Evolutionary conservation across 805 yeast genomes (phyloP).

Genomic region (Ogataea ganodermae): DNA sequence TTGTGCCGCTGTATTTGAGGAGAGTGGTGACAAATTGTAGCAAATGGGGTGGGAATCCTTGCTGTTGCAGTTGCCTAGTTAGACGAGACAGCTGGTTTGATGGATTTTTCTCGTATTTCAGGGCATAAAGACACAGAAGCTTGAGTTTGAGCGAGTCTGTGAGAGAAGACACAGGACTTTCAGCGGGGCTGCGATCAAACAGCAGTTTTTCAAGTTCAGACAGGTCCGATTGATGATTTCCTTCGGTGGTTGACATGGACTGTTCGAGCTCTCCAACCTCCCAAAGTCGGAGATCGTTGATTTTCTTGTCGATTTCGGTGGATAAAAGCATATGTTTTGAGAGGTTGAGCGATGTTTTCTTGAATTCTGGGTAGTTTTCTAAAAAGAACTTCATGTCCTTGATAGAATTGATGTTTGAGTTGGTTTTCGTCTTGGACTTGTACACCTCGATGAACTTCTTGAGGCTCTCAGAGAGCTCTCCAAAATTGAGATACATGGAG

Average conservation of each 20-base stretch:
- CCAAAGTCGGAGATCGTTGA: conserved; percentile 68
- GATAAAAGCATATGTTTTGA: conserved; percentile 91
- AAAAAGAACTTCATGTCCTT: conserved; percentile 89
- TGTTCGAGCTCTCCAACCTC: conserved; percentile 91
- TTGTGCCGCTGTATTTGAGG: conserved; percentile 45
- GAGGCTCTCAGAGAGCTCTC: conserved; percentile 87
- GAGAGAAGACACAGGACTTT: conserved; percentile 35
- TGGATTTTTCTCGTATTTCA: conserved; percentile 62
- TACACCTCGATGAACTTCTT: conserved; percentile 82
- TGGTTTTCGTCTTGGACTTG: conserved; percentile 75
- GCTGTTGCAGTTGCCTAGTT: conserved; percentile 39
- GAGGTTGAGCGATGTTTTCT: conserved; percentile 82
- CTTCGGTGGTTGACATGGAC: conserved; percentile 66
- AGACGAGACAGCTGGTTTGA: conserved; percentile 45
- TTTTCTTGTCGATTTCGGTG: conserved; percentile 77
- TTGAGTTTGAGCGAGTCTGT: conserved; percentile 64
- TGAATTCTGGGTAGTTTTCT: conserved; percentile 92
- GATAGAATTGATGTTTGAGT: conserved; percentile 70
- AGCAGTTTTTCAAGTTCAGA: conserved; percentile 58
- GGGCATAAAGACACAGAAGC: conserved; percentile 69
- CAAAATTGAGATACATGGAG: conserved; percentile 87
- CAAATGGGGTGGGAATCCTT: conserved; percentile 39
- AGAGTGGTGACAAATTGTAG: conserved; percentile 48
- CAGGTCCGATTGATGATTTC: conserved; percentile 52
- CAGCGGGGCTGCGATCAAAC: conserved; percentile 31